A percentile compares a stretch with the other conserved stretches of the same genome.
phyloP scores from a whole-genome alignment of 306 rosid species.

The Lathyrus aphaca region DNA sequence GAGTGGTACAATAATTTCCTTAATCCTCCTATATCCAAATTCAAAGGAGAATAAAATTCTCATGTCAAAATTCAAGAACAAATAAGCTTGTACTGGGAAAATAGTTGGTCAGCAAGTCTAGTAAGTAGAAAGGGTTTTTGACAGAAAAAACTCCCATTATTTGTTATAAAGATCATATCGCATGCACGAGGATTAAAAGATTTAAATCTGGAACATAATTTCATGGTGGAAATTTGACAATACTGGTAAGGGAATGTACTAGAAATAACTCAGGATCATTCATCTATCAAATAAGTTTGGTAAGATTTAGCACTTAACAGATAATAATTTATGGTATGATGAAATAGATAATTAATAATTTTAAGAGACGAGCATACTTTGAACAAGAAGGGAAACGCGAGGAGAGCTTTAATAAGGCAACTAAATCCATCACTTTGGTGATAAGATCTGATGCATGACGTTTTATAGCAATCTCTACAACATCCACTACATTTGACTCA shows the following conservation, averaged over 20 bases:
- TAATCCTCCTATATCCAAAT: constrained; percentile 72
- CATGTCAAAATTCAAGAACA: constrained; percentile 38
- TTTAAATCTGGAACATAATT: constrained; percentile 32
- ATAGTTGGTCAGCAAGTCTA: no score
- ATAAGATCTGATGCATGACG: constrained; percentile 74
- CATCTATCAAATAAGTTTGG: constrained; percentile 7
- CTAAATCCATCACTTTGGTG: constrained; percentile 88
- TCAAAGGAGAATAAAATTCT: constrained; percentile 35
- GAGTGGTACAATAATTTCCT: constrained; percentile 68
- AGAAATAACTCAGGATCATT: constrained; percentile 2
- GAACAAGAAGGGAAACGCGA: constrained; percentile 97
- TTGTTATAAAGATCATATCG: constrained; percentile 5
- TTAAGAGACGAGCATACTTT: constrained; percentile 60
- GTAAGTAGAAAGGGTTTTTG: no score
- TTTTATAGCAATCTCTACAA: constrained; percentile 71
- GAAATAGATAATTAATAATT: constrained; percentile 26
- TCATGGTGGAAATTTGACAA: neutral
- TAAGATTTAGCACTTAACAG: neutral
- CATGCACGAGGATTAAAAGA: neutral
- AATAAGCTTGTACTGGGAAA: no score
- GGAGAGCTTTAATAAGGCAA: constrained; percentile 87
- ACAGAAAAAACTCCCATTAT: constrained; percentile 26
- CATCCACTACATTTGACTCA: constrained; percentile 83
- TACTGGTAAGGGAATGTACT: neutral
- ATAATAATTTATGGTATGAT: constrained; percentile 31